These are phyloP conservation scores for Naganishia sp. DNA, from an alignment of 1,284 basidiomycete species.

Conservation along the genomic window DNA sequence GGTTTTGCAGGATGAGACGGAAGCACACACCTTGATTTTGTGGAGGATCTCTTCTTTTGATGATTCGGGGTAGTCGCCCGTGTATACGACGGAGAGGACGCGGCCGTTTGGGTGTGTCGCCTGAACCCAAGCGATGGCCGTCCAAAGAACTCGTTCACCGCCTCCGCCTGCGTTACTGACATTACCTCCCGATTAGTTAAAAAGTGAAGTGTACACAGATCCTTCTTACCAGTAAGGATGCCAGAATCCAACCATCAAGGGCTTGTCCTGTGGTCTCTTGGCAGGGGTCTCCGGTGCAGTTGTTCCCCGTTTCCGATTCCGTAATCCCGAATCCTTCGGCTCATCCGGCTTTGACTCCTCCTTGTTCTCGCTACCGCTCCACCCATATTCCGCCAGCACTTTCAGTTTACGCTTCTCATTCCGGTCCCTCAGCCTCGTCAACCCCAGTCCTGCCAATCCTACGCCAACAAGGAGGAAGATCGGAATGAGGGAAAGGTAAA, in stretches of 20 bases:
- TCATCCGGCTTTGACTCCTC: not conserved
- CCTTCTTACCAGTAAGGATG: conserved; percentile 86
- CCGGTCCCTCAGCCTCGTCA: conserved; percentile 36
- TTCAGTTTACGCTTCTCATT: conserved; percentile 40
- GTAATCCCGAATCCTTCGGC: not conserved
- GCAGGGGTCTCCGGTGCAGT: conserved; percentile 35
- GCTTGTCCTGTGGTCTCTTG: conserved; percentile 33
- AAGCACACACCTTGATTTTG: conserved; percentile 71
- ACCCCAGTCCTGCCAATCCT: conserved; percentile 32
- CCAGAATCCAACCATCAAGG: conserved; percentile 76
- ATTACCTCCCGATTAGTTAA: not conserved
- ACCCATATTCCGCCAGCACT: conserved; percentile 41
- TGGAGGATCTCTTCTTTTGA: conserved; percentile 78
- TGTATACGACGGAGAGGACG: conserved; percentile 82
- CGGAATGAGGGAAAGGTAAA: conserved; percentile 38
- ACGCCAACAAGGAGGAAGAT: conserved; percentile 40
- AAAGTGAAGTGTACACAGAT: conserved; percentile 4
- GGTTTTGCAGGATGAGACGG: not conserved
- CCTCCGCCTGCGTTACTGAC: conserved; percentile 93
- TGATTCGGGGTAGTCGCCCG: conserved; percentile 72
- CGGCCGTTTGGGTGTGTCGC: conserved; percentile 59
- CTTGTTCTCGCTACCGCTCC: not conserved
- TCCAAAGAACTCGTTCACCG: conserved; percentile 94
- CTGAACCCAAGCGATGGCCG: conserved; percentile 79
- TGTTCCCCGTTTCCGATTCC: conserved; percentile 35